A percentile compares a stretch with the other conserved stretches of the same genome.
Evolutionary conservation across 2,329 filamentous ascomycete genomes (phyloP).

Genomic region (Pyrenophora graminea): DNA sequence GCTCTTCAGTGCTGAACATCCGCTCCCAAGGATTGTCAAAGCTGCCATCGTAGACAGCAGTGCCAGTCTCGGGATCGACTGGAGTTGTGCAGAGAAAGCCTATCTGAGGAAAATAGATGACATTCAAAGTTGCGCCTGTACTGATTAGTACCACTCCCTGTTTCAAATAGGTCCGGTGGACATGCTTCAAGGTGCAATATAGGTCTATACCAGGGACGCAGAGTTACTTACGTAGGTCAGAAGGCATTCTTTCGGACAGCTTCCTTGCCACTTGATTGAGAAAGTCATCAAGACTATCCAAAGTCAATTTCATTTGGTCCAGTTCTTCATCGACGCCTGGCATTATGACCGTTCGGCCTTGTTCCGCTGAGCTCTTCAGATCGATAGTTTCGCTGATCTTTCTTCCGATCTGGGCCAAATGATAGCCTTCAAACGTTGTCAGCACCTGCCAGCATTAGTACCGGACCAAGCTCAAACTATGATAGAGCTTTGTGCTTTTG

Average conservation of each 20-base stretch:
- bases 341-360: constrained; percentile 73
- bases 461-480: not conserved
- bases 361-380: constrained; percentile 74
- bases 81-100: constrained; percentile 83
- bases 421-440: constrained; percentile 61
- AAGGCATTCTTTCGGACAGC: constrained; percentile 67
- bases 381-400: constrained; percentile 74
- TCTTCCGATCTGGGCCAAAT: constrained; percentile 68
- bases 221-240: constrained; percentile 49
- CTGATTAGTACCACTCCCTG: not conserved
- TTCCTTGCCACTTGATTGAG: constrained; percentile 69
- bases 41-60: constrained; percentile 66
- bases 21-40: constrained; percentile 71
- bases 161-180: no score
- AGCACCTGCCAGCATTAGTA: constrained; percentile 54
- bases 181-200: no score
- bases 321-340: constrained; percentile 73
- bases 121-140: constrained; percentile 61
- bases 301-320: constrained; percentile 76
- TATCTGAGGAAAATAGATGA: constrained; percentile 88
- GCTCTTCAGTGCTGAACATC: constrained; percentile 72
- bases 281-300: constrained; percentile 76
- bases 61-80: constrained; percentile 62
- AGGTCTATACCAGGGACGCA: no score
- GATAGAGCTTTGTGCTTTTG: not conserved